Conservation (phyloP, 2,329 filamentous ascomycete genomes). For the Talaromyces piceae region DNA sequence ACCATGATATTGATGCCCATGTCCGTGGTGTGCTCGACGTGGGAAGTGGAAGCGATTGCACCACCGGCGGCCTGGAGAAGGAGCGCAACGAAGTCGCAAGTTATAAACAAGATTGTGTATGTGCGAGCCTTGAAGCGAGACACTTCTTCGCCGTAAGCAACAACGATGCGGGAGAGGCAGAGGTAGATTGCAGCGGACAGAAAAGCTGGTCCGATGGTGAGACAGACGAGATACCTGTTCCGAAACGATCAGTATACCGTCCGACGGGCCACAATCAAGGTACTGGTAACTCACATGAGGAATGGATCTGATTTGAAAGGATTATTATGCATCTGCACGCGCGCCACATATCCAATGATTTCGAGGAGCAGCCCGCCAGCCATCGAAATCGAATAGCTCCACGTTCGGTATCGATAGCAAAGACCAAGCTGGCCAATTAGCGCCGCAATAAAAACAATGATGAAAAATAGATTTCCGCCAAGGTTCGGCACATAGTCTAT, state of each 20-base stretch:
- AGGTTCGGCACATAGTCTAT: slow-evolving; percentile 51
- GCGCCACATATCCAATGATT: slow-evolving; percentile 52
- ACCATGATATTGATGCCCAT: slow-evolving; percentile 57
- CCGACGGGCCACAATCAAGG: slow-evolving; percentile 24
- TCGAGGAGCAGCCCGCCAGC: slow-evolving; percentile 48
- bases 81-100: slow-evolving; percentile 55
- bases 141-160: slow-evolving; percentile 26
- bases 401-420: slow-evolving; percentile 40
- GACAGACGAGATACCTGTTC: slow-evolving; percentile 52
- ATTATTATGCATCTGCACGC: slow-evolving; percentile 50
- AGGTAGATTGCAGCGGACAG: slow-evolving; percentile 59
- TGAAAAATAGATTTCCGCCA: slow-evolving; percentile 46
- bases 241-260: slow-evolving; percentile 30
- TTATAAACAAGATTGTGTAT: slow-evolving; percentile 47
- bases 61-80: slow-evolving; percentile 55
- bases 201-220: slow-evolving; percentile 60
- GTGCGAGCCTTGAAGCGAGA: slow-evolving; percentile 26
- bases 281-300: slow-evolving; percentile 24
- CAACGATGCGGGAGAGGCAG: slow-evolving; percentile 42
- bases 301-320: slow-evolving; percentile 39
- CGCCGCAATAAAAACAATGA: slow-evolving; percentile 43
- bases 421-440: slow-evolving; percentile 37
- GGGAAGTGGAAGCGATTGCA: slow-evolving; percentile 44
- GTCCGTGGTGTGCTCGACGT: slow-evolving; percentile 26
- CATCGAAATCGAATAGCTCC: slow-evolving; percentile 49